Conservation (phyloP, 306 rosid genomes). For the Delonix regia region DNA sequence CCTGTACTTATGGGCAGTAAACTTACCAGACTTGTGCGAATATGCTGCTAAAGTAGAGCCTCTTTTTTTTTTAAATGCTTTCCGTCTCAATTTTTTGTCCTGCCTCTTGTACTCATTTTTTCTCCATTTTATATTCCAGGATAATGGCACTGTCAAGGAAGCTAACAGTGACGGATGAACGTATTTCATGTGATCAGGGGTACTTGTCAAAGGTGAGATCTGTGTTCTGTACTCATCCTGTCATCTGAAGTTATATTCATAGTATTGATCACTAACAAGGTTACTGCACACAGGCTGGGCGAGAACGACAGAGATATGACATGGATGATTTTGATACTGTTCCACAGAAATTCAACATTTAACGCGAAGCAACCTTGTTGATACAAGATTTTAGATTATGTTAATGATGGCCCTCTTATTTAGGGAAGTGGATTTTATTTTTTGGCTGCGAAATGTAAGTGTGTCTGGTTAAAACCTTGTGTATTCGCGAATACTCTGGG, state of each 20-base stretch:
- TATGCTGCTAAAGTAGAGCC: conserved; percentile 12
- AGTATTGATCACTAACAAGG: conserved; percentile 3
- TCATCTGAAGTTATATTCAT: conserved; percentile 19
- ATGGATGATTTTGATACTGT: conserved; percentile 74
- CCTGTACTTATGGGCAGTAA: neutral
- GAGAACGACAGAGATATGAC: conserved; percentile 77
- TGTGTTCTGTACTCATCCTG: neutral
- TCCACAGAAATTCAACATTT: conserved; percentile 68
- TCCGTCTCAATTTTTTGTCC: neutral
- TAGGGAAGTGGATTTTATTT: conserved; percentile 6
- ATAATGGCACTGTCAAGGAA: conserved; percentile 77
- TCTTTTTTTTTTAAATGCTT: neutral
- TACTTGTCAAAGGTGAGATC: conserved; percentile 67
- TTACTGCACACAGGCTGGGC: conserved; percentile 60
- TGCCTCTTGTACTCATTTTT: conserved; percentile 11
- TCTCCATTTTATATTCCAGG: conserved; percentile 43
- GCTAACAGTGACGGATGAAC: conserved; percentile 68
- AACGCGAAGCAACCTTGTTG: conserved; percentile 32
- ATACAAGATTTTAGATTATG: conserved; percentile 23
- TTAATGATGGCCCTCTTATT: conserved; percentile 29
- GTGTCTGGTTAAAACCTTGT: conserved; percentile 18
- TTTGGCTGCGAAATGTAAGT: conserved; percentile 11
- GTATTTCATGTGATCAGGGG: conserved; percentile 68
- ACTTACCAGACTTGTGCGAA: neutral
- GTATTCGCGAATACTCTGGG: neutral